These are phyloP conservation scores for Ustilago tritici DNA, from an alignment of 1,284 basidiomycete species.

Conservation along the genomic window DNA sequence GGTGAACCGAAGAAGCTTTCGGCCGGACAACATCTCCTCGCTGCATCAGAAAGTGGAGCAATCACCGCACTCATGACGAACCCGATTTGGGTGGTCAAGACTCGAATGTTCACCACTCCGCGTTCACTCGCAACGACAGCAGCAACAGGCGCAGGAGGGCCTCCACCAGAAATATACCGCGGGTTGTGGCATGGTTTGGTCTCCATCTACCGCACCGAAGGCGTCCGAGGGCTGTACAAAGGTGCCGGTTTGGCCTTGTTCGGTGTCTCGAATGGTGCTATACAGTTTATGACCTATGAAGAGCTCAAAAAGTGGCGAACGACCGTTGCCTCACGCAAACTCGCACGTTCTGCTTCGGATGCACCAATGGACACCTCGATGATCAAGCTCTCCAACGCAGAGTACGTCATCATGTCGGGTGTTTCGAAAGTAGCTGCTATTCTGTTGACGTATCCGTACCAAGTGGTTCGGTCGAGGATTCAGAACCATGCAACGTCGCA, in stretches of 20 bases:
- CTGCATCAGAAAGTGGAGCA: constrained; percentile 91
- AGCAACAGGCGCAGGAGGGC: neutral
- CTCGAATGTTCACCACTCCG: constrained; percentile 91
- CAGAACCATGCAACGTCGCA: constrained; percentile 74
- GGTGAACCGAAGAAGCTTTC: constrained; percentile 72
- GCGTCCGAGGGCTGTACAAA: constrained; percentile 83
- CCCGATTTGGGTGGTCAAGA: constrained; percentile 98
- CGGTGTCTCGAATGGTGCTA: constrained; percentile 93
- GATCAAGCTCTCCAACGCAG: constrained; percentile 75
- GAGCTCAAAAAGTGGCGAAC: constrained; percentile 89
- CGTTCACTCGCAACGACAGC: constrained; percentile 61
- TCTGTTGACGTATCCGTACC: constrained; percentile 91
- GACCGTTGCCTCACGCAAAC: constrained; percentile 26
- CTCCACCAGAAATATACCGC: constrained; percentile 50
- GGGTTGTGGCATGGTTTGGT: constrained; percentile 59
- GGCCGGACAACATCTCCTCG: constrained; percentile 85
- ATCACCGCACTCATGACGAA: constrained; percentile 95
- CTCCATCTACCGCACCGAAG: constrained; percentile 73
- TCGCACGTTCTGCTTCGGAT: neutral
- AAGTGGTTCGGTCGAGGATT: constrained; percentile 92
- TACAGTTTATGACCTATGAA: constrained; percentile 97
- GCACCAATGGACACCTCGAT: constrained; percentile 23
- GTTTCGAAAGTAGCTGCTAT: constrained; percentile 89
- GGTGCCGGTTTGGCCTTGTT: constrained; percentile 90
- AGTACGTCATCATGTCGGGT: constrained; percentile 93